Evolutionary conservation across 768 basidiomycete species (phyloP).

Genomic region (Mrakia hoshinonis): DNA sequence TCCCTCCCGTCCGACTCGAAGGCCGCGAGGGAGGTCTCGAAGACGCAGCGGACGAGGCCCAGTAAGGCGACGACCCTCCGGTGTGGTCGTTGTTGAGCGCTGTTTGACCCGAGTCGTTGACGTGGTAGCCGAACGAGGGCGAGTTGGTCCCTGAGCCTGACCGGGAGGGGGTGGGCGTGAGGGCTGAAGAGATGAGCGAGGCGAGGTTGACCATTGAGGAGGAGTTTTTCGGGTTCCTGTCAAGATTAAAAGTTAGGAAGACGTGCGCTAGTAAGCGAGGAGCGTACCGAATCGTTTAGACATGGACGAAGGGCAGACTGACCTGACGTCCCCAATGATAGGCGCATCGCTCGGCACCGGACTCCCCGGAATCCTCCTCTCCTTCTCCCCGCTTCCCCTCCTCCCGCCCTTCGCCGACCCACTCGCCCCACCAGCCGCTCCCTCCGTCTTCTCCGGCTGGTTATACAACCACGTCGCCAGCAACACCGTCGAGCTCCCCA

Average conservation of each 20-base stretch:
- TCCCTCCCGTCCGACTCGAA: not conserved
- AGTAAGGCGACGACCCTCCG: not conserved
- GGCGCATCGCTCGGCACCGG: slow-evolving; percentile 24
- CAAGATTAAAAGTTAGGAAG: not conserved
- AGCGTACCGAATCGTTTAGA: not conserved
- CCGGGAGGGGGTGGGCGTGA: slow-evolving; percentile 10
- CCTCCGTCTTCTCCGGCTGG: slow-evolving; percentile 16
- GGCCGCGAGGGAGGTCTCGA: not conserved
- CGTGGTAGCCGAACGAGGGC: slow-evolving; percentile 9
- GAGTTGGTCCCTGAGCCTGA: not conserved
- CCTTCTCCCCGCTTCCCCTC: slow-evolving; percentile 3
- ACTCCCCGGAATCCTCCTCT: slow-evolving; percentile 23
- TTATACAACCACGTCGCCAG: slow-evolving; percentile 79
- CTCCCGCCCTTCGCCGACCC: not conserved
- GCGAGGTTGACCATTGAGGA: slow-evolving; percentile 26
- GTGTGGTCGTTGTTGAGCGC: not conserved
- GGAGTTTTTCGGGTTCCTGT: slow-evolving; percentile 1
- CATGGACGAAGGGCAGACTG: not conserved
- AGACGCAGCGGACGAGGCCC: not conserved
- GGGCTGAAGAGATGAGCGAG: slow-evolving; percentile 4
- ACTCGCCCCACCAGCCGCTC: not conserved
- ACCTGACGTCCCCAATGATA: slow-evolving; percentile 27
- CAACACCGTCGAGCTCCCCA: slow-evolving; percentile 75
- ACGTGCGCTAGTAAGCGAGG: not conserved
- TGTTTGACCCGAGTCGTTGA: not conserved